Percentiles rank a stretch among this genome's conserved stretches.
Conservation (phyloP, 352 stramenopile species). For the Phytophthora pistaciae region DNA sequence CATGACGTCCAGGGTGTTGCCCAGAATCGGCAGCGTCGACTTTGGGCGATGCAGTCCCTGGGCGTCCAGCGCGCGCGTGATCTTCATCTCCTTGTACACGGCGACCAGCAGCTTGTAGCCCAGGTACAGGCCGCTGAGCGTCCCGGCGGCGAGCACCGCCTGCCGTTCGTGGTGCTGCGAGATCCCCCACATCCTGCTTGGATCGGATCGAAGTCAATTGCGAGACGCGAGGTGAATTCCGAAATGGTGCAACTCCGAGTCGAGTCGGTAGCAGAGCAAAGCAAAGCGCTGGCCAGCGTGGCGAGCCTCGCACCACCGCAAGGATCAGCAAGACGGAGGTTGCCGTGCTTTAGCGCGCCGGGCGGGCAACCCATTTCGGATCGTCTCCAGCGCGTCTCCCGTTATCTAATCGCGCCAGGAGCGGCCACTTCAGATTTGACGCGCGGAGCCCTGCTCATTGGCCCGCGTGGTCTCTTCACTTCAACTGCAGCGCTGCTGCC, state of each 20-base stretch:
- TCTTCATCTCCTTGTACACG: constrained; percentile 41
- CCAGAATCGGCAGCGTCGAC: constrained; percentile 50
- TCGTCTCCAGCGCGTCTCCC: constrained; percentile 18
- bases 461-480: constrained; percentile 1
- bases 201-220: constrained; percentile 5
- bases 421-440: constrained; percentile 18
- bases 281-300: not conserved
- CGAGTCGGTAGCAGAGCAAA: not conserved
- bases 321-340: constrained; percentile 10
- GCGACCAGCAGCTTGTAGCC: constrained; percentile 35
- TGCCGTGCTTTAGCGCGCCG: constrained; percentile 1
- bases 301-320: constrained; percentile 16
- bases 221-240: constrained; percentile 17
- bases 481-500: constrained; percentile 3
- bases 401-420: constrained; percentile 25
- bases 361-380: not conserved
- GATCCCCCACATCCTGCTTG: constrained; percentile 34
- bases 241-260: constrained; percentile 9
- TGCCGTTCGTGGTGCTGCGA: constrained; percentile 35
- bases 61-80: constrained; percentile 36
- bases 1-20: constrained; percentile 52
- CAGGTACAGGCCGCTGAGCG: constrained; percentile 32
- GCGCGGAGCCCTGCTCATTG: constrained; percentile 14
- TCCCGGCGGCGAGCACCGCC: constrained; percentile 21
- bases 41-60: constrained; percentile 39